Percentiles rank a stretch among this genome's conserved stretches.
phyloP scores from a whole-genome alignment of 2,329 filamentous ascomycete genomes.

The Alternaria sp. region DNA sequence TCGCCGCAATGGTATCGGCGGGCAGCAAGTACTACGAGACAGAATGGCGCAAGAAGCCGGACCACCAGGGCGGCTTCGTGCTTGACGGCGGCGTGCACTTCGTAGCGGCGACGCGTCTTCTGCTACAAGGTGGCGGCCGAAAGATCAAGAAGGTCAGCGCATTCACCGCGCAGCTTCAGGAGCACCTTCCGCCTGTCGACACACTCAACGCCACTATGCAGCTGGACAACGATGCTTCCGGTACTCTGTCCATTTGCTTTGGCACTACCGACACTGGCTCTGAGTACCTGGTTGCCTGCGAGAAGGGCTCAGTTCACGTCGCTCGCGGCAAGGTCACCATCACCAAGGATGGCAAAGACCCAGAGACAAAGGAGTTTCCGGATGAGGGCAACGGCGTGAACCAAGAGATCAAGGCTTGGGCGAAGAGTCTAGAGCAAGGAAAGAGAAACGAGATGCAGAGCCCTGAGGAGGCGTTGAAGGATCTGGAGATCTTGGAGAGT shows the following conservation, averaged over 20 bases:
- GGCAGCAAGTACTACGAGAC: conserved; percentile 65
- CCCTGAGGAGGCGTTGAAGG: conserved; percentile 65
- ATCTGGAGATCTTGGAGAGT: conserved; percentile 63
- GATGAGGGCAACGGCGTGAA: conserved; percentile 61
- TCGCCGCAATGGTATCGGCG: conserved; percentile 54
- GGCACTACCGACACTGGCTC: conserved; percentile 63
- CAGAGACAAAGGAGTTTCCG: conserved; percentile 53
- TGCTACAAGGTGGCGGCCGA: conserved; percentile 58
- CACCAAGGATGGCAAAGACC: conserved; percentile 29
- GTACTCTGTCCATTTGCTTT: conserved; percentile 64
- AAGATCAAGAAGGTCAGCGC: conserved; percentile 60
- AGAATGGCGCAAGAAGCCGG: conserved; percentile 70
- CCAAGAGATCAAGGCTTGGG: conserved; percentile 69
- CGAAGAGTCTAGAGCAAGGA: conserved; percentile 58
- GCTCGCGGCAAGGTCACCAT: conserved; percentile 50
- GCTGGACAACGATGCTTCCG: conserved; percentile 61
- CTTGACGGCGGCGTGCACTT: conserved; percentile 79
- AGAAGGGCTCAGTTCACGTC: conserved; percentile 63
- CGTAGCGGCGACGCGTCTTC: conserved; percentile 65
- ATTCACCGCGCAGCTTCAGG: conserved; percentile 61
- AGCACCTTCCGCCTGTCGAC: conserved; percentile 69
- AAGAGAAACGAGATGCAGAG: conserved; percentile 59
- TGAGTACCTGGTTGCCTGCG: conserved; percentile 65
- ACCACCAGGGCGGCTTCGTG: conserved; percentile 77
- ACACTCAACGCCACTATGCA: conserved; percentile 67